Base-by-base conservation (phyloP, 2,329 filamentous ascomycete species). In the Chaetomium globosum region DNA sequence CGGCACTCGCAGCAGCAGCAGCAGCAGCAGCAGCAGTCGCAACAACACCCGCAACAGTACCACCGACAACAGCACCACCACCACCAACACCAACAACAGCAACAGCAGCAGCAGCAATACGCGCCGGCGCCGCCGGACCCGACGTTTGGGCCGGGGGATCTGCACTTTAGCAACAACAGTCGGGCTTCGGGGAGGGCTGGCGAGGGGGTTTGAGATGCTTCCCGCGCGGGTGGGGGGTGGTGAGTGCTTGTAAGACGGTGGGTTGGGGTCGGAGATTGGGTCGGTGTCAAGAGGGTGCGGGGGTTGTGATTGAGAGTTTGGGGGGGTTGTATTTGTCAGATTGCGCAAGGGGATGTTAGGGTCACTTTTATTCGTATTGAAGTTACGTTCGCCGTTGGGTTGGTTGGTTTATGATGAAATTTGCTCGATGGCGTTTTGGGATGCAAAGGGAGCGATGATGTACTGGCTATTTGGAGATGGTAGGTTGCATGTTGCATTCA, bases 101-200 rank as follows among this genome's bases (percentile, higher is more conserved):
- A 39, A 10, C 62, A 64, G 4, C 51, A 49, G 10, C 67, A 66
- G 36, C 46, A 19, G 8, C 51, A 62, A 21, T 26, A 46, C 16
- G 59, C 62, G 10, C 52, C 46, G 13, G 66, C 64, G 23, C 56
- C 59, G 2, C 71, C 72, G 3, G 67, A 71, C 26, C 73, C 75
- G n/a, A 74, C 75, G 0, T 78, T 78, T 58, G 73, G 76, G 5
- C 74, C 76, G 0, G 75, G 75, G 12, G 75, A 76, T 51, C 69
- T 77, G 61, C 75, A 78, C 62, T 63, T 73, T 53, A 80, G 79
- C 65, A 56, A 21, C 8, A 56, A 12, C 6, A 56, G 16, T 16
- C 75, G 74, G 16, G 65, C 66, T 12, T 64, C 67, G 71, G 78
- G n/a, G 75, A 74, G 57, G 75, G 10, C 77, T 77, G 13, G 77